phyloP scores from a whole-genome alignment of 345 rosid genomes.

The Eucalyptus rudis region DNA sequence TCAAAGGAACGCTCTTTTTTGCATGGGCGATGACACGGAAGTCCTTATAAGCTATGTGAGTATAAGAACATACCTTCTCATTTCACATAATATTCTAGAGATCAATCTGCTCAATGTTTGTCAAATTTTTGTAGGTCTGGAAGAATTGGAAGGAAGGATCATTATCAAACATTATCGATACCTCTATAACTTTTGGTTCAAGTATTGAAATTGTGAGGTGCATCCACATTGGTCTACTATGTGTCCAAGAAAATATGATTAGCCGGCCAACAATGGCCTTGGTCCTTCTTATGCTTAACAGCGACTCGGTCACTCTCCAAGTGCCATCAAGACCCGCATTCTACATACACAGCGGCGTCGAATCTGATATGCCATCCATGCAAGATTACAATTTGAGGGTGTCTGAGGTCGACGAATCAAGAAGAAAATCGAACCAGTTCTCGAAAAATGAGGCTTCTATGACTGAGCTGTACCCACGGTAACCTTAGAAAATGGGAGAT shows the following conservation, averaged over 20 bases:
- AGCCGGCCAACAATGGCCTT: constrained; percentile 38
- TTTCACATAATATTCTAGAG: too few species aligned
- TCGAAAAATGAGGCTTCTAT: too few species aligned
- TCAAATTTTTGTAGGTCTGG: constrained; percentile 2
- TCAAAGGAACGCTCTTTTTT: too few species aligned
- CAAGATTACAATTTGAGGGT: too few species aligned
- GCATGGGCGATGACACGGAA: too few species aligned
- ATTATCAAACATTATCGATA: constrained; percentile 17
- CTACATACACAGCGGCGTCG: background rate
- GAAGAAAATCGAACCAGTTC: too few species aligned
- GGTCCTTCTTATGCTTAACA: constrained; percentile 32
- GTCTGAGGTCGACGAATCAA: too few species aligned
- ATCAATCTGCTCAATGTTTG: too few species aligned
- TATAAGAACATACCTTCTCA: too few species aligned
- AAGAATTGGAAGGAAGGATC: constrained; percentile 34
- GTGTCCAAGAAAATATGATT: constrained; percentile 35
- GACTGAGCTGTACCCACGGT: too few species aligned
- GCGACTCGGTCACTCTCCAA: constrained; percentile 25
- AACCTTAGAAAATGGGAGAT: too few species aligned
- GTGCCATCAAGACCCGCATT: constrained; percentile 31
- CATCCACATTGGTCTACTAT: constrained; percentile 42
- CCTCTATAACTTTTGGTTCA: constrained; percentile 6
- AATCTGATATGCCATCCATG: background rate
- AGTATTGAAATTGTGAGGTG: constrained; percentile 26
- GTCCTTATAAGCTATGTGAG: too few species aligned